phyloP scores from a whole-genome alignment of 768 basidiomycete genomes.

The Mycena olivaceomarginata region DNA sequence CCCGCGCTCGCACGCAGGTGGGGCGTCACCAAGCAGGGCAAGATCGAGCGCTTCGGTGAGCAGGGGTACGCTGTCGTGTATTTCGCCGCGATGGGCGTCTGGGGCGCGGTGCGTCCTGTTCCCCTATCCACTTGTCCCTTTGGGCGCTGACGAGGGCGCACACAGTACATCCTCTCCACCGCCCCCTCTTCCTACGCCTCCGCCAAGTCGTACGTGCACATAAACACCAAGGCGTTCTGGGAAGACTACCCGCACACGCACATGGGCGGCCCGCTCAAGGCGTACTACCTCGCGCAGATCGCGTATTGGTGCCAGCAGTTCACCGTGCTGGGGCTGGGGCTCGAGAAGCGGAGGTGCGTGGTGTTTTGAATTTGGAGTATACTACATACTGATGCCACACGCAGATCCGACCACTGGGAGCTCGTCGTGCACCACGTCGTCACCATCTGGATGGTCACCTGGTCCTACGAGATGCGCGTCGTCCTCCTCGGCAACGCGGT shows the following conservation, averaged over 20 bases:
- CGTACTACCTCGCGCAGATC: slow-evolving; percentile 24
- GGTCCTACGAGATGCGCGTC: slow-evolving; percentile 33
- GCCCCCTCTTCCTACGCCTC: too few species aligned
- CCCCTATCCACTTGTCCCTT: too few species aligned
- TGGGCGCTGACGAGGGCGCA: background rate
- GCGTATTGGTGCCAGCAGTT: slow-evolving; percentile 33
- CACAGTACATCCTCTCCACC: slow-evolving; percentile 15
- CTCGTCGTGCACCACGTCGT: slow-evolving; percentile 24
- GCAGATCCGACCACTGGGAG: slow-evolving; percentile 8
- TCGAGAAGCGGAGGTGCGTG: slow-evolving; percentile 26
- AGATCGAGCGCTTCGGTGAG: slow-evolving; percentile 81
- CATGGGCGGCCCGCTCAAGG: slow-evolving; percentile 22
- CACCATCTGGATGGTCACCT: slow-evolving; percentile 36
- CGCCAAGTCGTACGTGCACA: too few species aligned
- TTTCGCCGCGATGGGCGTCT: slow-evolving; percentile 68
- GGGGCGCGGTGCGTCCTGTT: slow-evolving; percentile 72
- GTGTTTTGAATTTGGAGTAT: too few species aligned
- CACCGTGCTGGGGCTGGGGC: slow-evolving; percentile 22
- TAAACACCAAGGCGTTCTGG: background rate
- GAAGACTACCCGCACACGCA: slow-evolving; percentile 27
- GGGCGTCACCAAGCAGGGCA: slow-evolving; percentile 70
- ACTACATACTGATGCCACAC: too few species aligned
- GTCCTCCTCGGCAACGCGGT: slow-evolving; percentile 34
- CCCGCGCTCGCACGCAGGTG: slow-evolving; percentile 47
- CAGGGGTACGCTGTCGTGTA: slow-evolving; percentile 83